Percentiles rank a stretch among this genome's conserved stretches.
Evolutionary conservation across 805 yeast genomes (phyloP).

Genomic region (Metschnikowia shivogae): DNA sequence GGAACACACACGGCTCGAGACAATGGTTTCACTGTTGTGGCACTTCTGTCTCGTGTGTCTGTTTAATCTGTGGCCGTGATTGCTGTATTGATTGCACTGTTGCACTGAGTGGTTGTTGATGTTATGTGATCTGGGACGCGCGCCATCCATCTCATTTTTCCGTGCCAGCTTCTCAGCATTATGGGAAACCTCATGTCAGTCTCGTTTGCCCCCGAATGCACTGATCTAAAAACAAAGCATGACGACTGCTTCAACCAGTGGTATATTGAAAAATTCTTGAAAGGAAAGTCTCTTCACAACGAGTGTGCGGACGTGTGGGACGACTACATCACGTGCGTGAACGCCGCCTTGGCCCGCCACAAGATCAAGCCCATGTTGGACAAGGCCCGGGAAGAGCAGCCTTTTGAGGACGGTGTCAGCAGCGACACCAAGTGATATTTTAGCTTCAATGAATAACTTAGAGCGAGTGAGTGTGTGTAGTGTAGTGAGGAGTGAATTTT

Average conservation of each 20-base stretch:
- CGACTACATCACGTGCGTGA: slow-evolving; percentile 83
- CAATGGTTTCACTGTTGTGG: too few species aligned
- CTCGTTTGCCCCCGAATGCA: slow-evolving; percentile 96
- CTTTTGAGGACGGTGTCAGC: slow-evolving; percentile 41
- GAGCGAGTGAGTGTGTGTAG: too few species aligned
- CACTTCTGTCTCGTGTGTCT: too few species aligned
- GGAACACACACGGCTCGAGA: too few species aligned
- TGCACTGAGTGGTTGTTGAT: not conserved
- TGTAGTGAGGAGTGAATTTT: too few species aligned
- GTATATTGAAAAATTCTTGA: slow-evolving; percentile 81
- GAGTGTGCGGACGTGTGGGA: slow-evolving; percentile 92
- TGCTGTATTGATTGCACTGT: not conserved
- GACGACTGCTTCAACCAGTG: slow-evolving; percentile 92
- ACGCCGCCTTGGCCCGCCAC: slow-evolving; percentile 61
- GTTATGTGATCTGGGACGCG: not conserved
- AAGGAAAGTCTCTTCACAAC: slow-evolving; percentile 55
- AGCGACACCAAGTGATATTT: not conserved
- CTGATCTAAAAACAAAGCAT: slow-evolving; percentile 76
- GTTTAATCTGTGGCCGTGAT: too few species aligned
- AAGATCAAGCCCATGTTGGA: slow-evolving; percentile 81
- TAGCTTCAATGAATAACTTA: too few species aligned
- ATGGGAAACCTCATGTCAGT: slow-evolving; percentile 50
- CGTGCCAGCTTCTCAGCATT: not conserved
- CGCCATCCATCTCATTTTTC: slow-evolving; percentile 1
- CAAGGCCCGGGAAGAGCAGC: slow-evolving; percentile 86